These are phyloP conservation scores for Calonectria pseudoturangicola DNA, from an alignment of 2,329 filamentous ascomycete genomes.

Conservation along the genomic window DNA sequence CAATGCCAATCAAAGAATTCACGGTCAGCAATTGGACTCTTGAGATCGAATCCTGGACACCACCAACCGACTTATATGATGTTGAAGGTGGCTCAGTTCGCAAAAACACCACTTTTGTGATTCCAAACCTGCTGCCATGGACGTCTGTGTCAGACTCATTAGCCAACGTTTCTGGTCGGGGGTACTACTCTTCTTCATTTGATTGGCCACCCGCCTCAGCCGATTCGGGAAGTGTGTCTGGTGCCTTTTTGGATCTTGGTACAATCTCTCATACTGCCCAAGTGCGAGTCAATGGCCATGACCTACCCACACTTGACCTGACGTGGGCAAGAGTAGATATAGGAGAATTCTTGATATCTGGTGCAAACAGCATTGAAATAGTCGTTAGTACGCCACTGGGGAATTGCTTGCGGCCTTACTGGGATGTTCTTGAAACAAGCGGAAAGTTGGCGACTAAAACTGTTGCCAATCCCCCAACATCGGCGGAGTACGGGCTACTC, in stretches of 20 bases:
- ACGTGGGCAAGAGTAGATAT: background rate
- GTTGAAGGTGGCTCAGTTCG: background rate
- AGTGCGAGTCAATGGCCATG: background rate
- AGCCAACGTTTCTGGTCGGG: background rate
- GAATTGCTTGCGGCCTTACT: background rate
- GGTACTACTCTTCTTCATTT: background rate
- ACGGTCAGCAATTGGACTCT: background rate
- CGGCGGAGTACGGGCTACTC: background rate
- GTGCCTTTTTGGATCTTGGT: constrained; percentile 7
- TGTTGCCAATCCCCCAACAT: background rate
- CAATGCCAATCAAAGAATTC: background rate
- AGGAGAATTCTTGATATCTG: background rate
- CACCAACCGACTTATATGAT: background rate
- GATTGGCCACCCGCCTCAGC: background rate
- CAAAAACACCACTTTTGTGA: background rate
- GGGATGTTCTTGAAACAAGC: constrained; percentile 1
- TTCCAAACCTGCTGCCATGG: background rate
- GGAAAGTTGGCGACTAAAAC: constrained; percentile 13
- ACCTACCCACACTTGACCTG: background rate
- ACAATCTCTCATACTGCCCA: background rate
- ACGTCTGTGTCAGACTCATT: background rate
- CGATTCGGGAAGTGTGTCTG: background rate
- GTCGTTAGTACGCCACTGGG: background rate
- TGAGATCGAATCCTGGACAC: constrained; percentile 1
- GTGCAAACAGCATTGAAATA: background rate